Base-by-base conservation (phyloP, 768 basidiomycete species). In the Cystofilobasidium bisporidii region DNA sequence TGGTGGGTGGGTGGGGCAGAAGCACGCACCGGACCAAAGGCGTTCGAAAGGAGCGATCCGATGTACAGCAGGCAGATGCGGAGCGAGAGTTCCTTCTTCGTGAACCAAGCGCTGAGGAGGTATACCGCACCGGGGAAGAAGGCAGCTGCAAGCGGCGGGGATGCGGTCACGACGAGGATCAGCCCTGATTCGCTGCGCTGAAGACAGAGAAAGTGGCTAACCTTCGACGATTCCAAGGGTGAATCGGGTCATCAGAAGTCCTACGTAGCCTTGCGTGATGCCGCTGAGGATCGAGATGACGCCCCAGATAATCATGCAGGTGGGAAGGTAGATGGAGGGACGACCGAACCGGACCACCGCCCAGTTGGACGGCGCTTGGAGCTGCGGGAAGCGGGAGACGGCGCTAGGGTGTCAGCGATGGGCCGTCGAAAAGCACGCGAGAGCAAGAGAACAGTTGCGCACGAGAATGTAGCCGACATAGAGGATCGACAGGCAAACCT, bases 11-110 rank as follows among this genome's bases (percentile, higher is more conserved):
- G 28, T 30, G 38, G 33, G 57, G 12, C 26, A 28, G 57, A 59
- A 15, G 33, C 20, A 33, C 57, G 30, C 2, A 59, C 32, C 26
- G 87, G 81, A 4, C 89, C 88, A 74, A 90, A 89, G 0, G 88
- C 89, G 79, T 90, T 91, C 64, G 84, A 85, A 62, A 89, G 84
- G 33, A 90, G 79, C 72, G 81, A 84, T 24, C 89, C 88, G 69
- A 87, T 87, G 71, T 82, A 86, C 1, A 87, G 77, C 38, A 86
- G 77, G 0, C 85, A 84, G 2, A 82, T 64, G n/a, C 67, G 30
- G n/a, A 64, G 26, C 0, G 53, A 82, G 47, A 90, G 79, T 73
- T 90, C 88, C 38, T 79, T 80, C 53, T 82, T 82, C 66, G 80
- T 87, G 79, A 89, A 89, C 88, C 87, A 85, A 73, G 83, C 84